phyloP scores from a whole-genome alignment of 1,139 yeast genomes.

The Geotrichum klebahnii region DNA sequence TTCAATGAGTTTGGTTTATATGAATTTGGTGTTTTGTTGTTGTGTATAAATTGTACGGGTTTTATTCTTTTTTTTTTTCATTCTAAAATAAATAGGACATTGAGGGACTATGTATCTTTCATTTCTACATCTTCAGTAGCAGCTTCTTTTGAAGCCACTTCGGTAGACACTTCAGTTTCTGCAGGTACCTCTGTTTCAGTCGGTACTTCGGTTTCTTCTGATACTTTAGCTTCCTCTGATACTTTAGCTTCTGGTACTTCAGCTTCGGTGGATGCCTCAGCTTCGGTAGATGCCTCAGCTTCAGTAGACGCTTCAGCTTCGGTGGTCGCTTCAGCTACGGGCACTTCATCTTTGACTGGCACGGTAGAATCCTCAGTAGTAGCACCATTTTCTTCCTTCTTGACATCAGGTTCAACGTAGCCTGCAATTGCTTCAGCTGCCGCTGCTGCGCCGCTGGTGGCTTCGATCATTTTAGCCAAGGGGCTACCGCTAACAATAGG shows the following conservation, averaged over 20 bases:
- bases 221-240: no score
- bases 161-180: not conserved
- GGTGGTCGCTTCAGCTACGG: not conserved
- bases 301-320: not conserved
- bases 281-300: not conserved
- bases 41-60: not conserved
- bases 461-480: constrained; percentile 10
- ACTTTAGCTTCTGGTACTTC: no score
- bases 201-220: not conserved
- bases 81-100: constrained; percentile 2
- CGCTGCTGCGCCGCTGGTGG: constrained; percentile 3
- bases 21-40: not conserved
- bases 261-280: not conserved
- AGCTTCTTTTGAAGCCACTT: not conserved
- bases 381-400: no score
- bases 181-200: not conserved
- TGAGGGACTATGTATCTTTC: constrained; percentile 2
- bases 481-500: constrained; percentile 7
- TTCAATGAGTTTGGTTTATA: not conserved
- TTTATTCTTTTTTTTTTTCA: not conserved
- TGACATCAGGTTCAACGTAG: no score
- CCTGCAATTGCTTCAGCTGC: no score
- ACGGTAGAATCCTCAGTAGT: no score
- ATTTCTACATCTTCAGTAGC: constrained; percentile 1
- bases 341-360: no score